Conservation (phyloP, 1,139 yeast species). For the Meyerozyma carpophila region DNA sequence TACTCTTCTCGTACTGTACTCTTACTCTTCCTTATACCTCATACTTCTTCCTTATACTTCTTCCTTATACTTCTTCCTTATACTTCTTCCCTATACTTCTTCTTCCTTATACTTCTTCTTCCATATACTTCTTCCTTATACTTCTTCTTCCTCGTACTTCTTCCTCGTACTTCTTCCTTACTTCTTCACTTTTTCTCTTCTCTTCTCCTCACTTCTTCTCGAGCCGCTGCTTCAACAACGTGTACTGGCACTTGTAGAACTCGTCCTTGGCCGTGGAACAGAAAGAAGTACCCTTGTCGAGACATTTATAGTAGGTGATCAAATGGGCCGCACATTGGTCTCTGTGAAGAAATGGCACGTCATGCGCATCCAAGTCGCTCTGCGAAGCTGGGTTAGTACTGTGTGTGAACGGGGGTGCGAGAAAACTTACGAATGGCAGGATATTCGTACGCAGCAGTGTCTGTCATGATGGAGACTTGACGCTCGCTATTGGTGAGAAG, state of each 20-base stretch:
- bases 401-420: neutral
- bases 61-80: neutral
- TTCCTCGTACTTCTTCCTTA: neutral
- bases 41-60: neutral
- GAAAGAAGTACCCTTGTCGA: conserved; percentile 42
- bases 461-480: conserved; percentile 7
- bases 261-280: conserved; percentile 39
- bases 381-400: conserved; percentile 27
- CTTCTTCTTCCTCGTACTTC: neutral
- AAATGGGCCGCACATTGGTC: conserved; percentile 45
- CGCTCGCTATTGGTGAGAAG: neutral
- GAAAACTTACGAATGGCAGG: conserved; percentile 12
- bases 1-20: no score
- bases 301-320: conserved; percentile 42
- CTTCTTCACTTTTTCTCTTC: no score
- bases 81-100: no score
- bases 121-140: no score
- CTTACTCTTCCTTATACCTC: no score
- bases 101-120: no score
- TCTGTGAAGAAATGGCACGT: conserved; percentile 43
- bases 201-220: conserved; percentile 10
- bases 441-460: conserved; percentile 10
- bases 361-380: conserved; percentile 37
- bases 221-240: conserved; percentile 41
- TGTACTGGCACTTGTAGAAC: conserved; percentile 44